A percentile compares a stretch with the other conserved stretches of the same genome.
Evolutionary conservation across 768 basidiomycete species (phyloP).

Genomic region (Termitomyces heimii): DNA sequence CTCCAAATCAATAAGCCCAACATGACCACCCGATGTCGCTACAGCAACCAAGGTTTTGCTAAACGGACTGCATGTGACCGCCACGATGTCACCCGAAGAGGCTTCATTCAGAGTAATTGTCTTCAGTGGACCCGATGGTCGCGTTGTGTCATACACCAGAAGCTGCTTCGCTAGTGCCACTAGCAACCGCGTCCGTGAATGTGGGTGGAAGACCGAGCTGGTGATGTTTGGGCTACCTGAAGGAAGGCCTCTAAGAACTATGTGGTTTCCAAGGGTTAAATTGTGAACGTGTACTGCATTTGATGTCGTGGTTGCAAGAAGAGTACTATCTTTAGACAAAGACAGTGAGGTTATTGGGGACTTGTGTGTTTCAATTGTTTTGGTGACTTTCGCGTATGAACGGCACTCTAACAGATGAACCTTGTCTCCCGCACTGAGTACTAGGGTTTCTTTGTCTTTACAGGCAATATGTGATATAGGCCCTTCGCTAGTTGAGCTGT

Average conservation of each 20-base stretch:
- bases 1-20: constrained; percentile 64
- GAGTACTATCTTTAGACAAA: constrained; percentile 48
- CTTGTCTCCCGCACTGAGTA: constrained; percentile 40
- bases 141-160: constrained; percentile 56
- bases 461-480: constrained; percentile 25
- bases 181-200: constrained; percentile 55
- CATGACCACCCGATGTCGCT: constrained; percentile 45
- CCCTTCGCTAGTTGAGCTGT: constrained; percentile 23
- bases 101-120: constrained; percentile 40
- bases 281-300: constrained; percentile 56
- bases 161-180: constrained; percentile 48
- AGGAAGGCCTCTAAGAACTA: constrained; percentile 49
- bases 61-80: constrained; percentile 64
- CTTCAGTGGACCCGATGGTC: constrained; percentile 51
- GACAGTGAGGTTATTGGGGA: constrained; percentile 45
- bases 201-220: constrained; percentile 56
- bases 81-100: constrained; percentile 41
- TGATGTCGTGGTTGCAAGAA: constrained; percentile 53
- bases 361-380: constrained; percentile 50
- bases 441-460: constrained; percentile 33
- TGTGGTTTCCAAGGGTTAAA: constrained; percentile 46
- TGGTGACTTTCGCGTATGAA: constrained; percentile 31
- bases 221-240: constrained; percentile 29
- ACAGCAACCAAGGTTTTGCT: constrained; percentile 67
- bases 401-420: constrained; percentile 47